Base-by-base conservation (phyloP, 768 basidiomycete genomes). In the Stropharia rugosoannulata region DNA sequence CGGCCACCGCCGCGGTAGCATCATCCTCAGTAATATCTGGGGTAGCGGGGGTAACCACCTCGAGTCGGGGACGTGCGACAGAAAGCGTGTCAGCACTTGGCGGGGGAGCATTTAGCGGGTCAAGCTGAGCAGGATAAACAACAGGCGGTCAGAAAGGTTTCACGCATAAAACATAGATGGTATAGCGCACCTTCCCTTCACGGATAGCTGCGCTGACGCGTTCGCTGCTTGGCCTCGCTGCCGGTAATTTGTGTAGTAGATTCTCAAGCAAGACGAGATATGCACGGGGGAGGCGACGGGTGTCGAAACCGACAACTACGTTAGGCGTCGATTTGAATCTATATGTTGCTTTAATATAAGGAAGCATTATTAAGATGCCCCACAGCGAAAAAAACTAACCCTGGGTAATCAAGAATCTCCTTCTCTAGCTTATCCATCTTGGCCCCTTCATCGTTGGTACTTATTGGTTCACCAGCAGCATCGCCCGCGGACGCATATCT, bases 371-470 rank as follows among this genome's bases (percentile, higher is more conserved):
- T 15, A 41, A n/a, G 36, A 6, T 16, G 22, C 46, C 11, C 3
- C 15, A 50, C 59, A 27, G 25, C 44, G 56, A 49, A 37, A 35
- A 10, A 16, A 7, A 62, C 78, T 40, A 59, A 93, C 84, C 95
- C 95, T 44, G 80, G 72, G 73, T 96, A 98, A 3, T 68, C 63
- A 55, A 81, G 56, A 9, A 97, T 89, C 65, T 95, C 92, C 47
- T 75, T 76, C 62, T 92, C 87, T 37, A 98, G 72, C 43, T 72
- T 73, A 39, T 84, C 80, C 74, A 90, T 79, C 62, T 89, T 89
- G 12, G 87, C 86, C 0, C 60, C 70, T 41, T 86, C 86, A 10
- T 79, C 78, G 46, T 67, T 65, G 10, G 62, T 66, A 40, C 75
- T 66, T 15, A 73, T 64, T 0, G 73, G 65, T 38, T 74, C 71